Conservation (phyloP, 1,284 basidiomycete species). For the Sphagnurus paluster region DNA sequence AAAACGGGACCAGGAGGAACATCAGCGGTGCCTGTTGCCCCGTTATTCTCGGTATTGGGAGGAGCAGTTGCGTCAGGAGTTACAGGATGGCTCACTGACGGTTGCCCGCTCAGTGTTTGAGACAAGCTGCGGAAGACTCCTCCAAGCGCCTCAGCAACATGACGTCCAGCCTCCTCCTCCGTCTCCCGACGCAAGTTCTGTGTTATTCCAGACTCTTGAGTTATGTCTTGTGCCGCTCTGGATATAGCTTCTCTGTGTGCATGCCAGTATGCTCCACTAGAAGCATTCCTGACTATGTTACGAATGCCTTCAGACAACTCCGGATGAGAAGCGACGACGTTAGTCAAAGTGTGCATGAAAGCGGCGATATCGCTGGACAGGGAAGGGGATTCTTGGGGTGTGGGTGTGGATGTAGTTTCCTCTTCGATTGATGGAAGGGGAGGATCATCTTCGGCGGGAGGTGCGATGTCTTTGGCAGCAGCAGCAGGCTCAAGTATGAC, state of each 20-base stretch:
- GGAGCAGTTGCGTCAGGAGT: neutral
- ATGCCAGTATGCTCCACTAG: slow-evolving; percentile 66
- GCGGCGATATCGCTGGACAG: slow-evolving; percentile 63
- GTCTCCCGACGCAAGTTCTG: slow-evolving; percentile 45
- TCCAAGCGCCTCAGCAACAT: slow-evolving; percentile 64
- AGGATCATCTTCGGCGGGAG: slow-evolving; percentile 41
- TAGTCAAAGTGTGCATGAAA: slow-evolving; percentile 54
- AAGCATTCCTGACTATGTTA: slow-evolving; percentile 60
- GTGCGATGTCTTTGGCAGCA: slow-evolving; percentile 19
- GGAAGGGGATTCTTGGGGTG: no score
- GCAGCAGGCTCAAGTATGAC: slow-evolving; percentile 17
- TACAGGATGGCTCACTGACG: slow-evolving; percentile 4
- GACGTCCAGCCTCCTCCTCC: slow-evolving; percentile 64
- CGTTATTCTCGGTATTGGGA: neutral
- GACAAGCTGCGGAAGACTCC: slow-evolving; percentile 57
- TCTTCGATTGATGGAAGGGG: slow-evolving; percentile 53
- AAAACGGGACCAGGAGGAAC: slow-evolving; percentile 3
- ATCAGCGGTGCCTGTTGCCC: slow-evolving; percentile 4
- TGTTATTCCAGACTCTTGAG: slow-evolving; percentile 40
- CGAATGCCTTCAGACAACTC: slow-evolving; percentile 67
- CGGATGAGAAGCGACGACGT: slow-evolving; percentile 59
- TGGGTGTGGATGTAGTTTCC: slow-evolving; percentile 25
- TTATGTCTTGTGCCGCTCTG: slow-evolving; percentile 51
- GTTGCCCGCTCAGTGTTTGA: slow-evolving; percentile 25
- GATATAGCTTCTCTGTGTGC: slow-evolving; percentile 57